Percentiles rank a stretch among this genome's conserved stretches.
Evolutionary conservation across 2,329 filamentous ascomycete species (phyloP).

Genomic region (Aureobasidium sp.): DNA sequence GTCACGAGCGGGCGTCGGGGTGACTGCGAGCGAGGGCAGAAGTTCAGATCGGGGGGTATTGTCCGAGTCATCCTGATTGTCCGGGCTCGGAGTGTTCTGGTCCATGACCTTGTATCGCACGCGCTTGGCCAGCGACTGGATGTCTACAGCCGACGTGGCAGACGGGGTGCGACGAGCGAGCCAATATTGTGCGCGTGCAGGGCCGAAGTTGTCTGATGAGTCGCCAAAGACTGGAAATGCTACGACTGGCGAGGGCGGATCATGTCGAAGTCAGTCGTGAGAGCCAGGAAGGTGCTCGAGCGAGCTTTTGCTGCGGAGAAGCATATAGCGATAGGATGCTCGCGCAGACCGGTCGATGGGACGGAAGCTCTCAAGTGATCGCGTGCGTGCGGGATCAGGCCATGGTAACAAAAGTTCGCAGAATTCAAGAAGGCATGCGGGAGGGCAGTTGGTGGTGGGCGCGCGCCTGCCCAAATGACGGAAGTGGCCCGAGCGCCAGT

Average conservation of each 20-base stretch:
- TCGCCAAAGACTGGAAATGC: constrained; percentile 1
- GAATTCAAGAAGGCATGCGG: constrained; percentile 1
- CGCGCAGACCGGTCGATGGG: neutral
- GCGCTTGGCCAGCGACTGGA: constrained; percentile 9
- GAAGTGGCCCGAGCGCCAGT: neutral
- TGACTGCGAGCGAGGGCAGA: constrained; percentile 22
- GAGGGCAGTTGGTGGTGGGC: constrained; percentile 3
- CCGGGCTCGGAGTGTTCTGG: neutral
- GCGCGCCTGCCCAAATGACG: constrained; percentile 5
- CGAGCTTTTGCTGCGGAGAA: constrained; percentile 4
- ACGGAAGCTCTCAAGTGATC: neutral
- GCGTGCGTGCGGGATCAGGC: constrained; percentile 1
- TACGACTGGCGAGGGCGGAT: constrained; percentile 8
- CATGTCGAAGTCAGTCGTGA: constrained; percentile 11
- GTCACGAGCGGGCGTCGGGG: constrained; percentile 12
- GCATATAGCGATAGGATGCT: neutral
- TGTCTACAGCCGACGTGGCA: neutral
- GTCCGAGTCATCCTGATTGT: constrained; percentile 22
- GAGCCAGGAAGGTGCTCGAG: constrained; percentile 5
- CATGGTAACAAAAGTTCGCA: constrained; percentile 7
- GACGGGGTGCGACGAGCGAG: neutral
- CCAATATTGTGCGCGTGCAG: constrained; percentile 8
- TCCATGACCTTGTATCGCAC: constrained; percentile 10
- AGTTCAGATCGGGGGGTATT: constrained; percentile 33
- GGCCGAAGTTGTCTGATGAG: neutral